Evolutionary conservation across 2,329 filamentous ascomycete genomes (phyloP).

Genomic region (Fusarium sp.): DNA sequence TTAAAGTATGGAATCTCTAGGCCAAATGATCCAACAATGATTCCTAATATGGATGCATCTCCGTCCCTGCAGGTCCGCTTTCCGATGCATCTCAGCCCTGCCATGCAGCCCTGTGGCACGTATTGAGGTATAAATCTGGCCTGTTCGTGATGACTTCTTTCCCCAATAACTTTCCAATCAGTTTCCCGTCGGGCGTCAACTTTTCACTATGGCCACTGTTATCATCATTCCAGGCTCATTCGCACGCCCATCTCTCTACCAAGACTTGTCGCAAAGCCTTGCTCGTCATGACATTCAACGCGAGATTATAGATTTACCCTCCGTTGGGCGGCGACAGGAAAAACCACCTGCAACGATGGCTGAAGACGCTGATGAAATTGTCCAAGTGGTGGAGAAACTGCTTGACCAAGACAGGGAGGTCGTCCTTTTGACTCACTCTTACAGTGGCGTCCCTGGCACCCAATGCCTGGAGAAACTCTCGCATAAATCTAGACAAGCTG

Average conservation of each 20-base stretch:
- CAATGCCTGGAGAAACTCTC: constrained; percentile 19
- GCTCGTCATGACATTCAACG: not conserved
- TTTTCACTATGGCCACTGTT: not conserved
- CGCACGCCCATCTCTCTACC: constrained; percentile 1
- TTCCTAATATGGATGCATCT: too few species aligned
- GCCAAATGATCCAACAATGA: too few species aligned
- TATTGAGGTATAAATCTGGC: not conserved
- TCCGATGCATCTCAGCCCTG: too few species aligned
- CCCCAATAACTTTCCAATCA: not conserved
- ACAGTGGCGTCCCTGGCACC: constrained; percentile 18
- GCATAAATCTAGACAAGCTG: not conserved
- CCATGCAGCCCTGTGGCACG: constrained; percentile 6
- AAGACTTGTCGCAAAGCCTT: not conserved
- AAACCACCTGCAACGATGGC: constrained; percentile 6
- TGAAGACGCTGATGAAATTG: constrained; percentile 19
- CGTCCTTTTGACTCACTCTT: constrained; percentile 17
- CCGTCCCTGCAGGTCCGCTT: too few species aligned
- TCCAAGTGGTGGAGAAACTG: not conserved
- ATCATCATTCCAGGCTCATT: constrained; percentile 26
- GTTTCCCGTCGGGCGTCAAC: not conserved
- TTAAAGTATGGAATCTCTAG: too few species aligned
- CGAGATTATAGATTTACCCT: constrained; percentile 1
- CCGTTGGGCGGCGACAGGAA: constrained; percentile 7
- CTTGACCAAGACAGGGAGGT: constrained; percentile 6
- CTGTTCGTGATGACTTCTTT: not conserved